Evolutionary conservation across 768 basidiomycete genomes (phyloP).

Genomic region (Phanerochaete carnosa): DNA sequence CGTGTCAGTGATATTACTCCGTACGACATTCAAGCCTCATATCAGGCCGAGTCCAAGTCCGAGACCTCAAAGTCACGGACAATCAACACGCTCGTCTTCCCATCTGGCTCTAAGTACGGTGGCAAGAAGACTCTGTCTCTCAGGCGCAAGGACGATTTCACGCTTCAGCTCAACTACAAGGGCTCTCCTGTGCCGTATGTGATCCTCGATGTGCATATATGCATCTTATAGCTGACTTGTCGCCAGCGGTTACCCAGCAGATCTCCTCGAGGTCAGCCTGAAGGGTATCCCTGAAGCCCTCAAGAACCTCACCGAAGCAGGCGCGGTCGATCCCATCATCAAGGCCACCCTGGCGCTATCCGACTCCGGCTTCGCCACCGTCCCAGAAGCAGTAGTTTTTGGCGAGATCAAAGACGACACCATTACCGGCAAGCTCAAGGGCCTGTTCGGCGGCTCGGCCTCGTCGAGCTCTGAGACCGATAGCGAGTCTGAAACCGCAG

Average conservation of each 20-base stretch:
- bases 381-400: slow-evolving; percentile 73
- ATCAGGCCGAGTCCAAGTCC: slow-evolving; percentile 58
- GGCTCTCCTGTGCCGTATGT: slow-evolving; percentile 57
- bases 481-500: slow-evolving; percentile 35
- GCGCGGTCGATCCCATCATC: slow-evolving; percentile 78
- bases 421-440: slow-evolving; percentile 81
- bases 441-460: slow-evolving; percentile 69
- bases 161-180: slow-evolving; percentile 77
- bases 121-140: slow-evolving; percentile 86
- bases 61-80: slow-evolving; percentile 53
- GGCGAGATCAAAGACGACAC: slow-evolving; percentile 84
- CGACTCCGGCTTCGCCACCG: slow-evolving; percentile 82
- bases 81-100: slow-evolving; percentile 77
- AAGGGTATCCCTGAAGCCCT: slow-evolving; percentile 72
- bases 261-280: slow-evolving; percentile 72
- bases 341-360: slow-evolving; percentile 82
- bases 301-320: slow-evolving; percentile 78
- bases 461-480: slow-evolving; percentile 30
- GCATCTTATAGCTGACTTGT: slow-evolving; percentile 5
- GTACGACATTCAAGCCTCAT: slow-evolving; percentile 78
- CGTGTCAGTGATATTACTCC: slow-evolving; percentile 71
- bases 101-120: slow-evolving; percentile 69
- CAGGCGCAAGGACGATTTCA: slow-evolving; percentile 82
- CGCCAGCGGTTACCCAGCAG: slow-evolving; percentile 64
- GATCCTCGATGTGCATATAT: neutral